A percentile compares a stretch with the other conserved stretches of the same genome.
phyloP scores from a whole-genome alignment of 805 yeast species.

The Starmerella apis region DNA sequence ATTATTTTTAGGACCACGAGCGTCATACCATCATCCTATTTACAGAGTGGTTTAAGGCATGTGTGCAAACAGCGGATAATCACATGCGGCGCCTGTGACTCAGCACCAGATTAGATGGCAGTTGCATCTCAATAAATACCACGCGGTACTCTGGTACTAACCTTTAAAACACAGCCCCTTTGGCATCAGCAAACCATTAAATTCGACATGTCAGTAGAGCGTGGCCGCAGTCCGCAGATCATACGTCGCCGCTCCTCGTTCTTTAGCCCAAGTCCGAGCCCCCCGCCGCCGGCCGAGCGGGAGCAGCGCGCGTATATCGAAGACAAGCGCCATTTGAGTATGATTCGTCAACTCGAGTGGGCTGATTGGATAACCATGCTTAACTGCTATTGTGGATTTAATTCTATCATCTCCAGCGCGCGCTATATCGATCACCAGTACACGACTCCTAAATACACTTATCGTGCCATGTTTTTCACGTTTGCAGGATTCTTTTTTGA shows the following conservation, averaged over 20 bases:
- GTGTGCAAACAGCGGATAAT: neutral
- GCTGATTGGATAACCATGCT: constrained; percentile 93
- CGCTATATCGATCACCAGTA: constrained; percentile 65
- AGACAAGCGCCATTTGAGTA: constrained; percentile 75
- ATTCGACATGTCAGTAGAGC: constrained; percentile 6
- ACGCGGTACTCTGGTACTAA: neutral
- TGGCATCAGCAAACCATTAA: neutral
- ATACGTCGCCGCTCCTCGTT: constrained; percentile 30
- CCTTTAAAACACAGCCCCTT: neutral
- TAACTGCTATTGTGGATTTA: constrained; percentile 90
- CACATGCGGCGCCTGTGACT: neutral
- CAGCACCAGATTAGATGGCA: neutral
- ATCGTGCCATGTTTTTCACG: constrained; percentile 81
- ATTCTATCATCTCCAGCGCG: constrained; percentile 75
- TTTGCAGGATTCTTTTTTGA: constrained; percentile 90
- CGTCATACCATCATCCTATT: no score
- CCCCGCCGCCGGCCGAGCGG: constrained; percentile 32
- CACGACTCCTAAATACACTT: constrained; percentile 46
- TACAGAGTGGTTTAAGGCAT: no score
- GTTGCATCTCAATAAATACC: neutral
- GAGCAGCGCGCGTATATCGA: constrained; percentile 67
- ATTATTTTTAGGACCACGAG: no score
- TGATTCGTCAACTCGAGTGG: constrained; percentile 66
- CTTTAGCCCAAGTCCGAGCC: constrained; percentile 32
- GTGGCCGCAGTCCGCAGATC: constrained; percentile 18